Conservation (phyloP, 2,329 filamentous ascomycete species). For the Cercospora beticola region DNA sequence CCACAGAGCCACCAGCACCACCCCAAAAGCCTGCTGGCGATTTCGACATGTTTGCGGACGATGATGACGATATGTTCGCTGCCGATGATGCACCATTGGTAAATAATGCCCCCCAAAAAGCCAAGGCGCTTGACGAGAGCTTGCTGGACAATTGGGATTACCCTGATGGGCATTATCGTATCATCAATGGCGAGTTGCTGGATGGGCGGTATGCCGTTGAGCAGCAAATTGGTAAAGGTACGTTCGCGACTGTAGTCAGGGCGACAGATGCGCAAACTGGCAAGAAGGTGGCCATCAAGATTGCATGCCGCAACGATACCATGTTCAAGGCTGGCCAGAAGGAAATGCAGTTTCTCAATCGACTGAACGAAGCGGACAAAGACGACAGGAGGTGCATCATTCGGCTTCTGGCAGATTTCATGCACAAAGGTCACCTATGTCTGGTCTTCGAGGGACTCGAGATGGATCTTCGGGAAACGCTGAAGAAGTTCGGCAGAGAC, state of each 20-base stretch:
- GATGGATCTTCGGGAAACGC: constrained; percentile 86
- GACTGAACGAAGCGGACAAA: constrained; percentile 79
- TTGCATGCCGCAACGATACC: constrained; percentile 84
- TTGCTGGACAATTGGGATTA: constrained; percentile 93
- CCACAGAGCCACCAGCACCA: not conserved
- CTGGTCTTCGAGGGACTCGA: constrained; percentile 95
- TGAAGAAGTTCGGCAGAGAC: constrained; percentile 94
- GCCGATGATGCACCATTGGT: constrained; percentile 49
- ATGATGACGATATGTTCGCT: constrained; percentile 84
- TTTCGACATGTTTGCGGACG: constrained; percentile 64
- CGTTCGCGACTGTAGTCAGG: constrained; percentile 94
- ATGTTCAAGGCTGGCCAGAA: constrained; percentile 83
- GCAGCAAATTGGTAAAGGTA: constrained; percentile 83
- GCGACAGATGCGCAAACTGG: constrained; percentile 71
- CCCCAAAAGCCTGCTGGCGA: constrained; percentile 35
- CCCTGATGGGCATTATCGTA: constrained; percentile 92
- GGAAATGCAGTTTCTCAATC: constrained; percentile 88
- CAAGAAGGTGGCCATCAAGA: constrained; percentile 88
- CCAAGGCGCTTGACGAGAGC: constrained; percentile 64
- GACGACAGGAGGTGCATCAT: constrained; percentile 92
- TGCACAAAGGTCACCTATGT: constrained; percentile 92
- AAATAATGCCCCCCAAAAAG: constrained; percentile 52
- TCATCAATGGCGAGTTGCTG: constrained; percentile 86
- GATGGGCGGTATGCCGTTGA: constrained; percentile 88
- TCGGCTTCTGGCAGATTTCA: constrained; percentile 81